Evolutionary conservation across 78 protist genomes (phyloP), one percentile per base, ranked within the genome.

Genomic region (Cavenderia fasciculata): DNA sequence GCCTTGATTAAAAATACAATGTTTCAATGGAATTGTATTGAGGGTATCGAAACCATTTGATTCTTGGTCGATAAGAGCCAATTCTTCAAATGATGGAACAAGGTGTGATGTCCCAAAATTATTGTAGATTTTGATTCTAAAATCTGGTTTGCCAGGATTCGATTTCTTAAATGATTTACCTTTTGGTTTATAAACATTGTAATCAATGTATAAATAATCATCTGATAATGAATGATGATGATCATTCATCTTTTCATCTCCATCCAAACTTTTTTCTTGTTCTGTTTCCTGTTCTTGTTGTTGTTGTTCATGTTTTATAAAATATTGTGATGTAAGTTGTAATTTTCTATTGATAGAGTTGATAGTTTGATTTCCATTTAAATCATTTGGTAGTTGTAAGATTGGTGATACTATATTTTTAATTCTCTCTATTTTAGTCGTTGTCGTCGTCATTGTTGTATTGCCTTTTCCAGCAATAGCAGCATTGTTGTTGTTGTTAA

Each of bases 61-160:
- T 12, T 38, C 8, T 21, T 57, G 16, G 10, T n/a, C 21, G 44
- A 70, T 21, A 31, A 27, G 41, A 12, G 49, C 2, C 0, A 52
- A 47, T 29, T 54, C 51, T 14, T 54, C 36, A 21, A 72, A 14
- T 25, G 62, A n/a, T 36, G 65, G 65, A 6, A 31, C 23, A 16
- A 11, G n/a, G 4, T 52, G 7, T 14, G 14, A 25, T 43, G 38
- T 8, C 18, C 27, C 2, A 33, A 75, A 44, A 23, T 59, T 8
- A 33, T 21, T 43, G 41, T 75, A 4, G 52, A 43, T 43, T 21
- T 27, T 27, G 2, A 75, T 44, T 59, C 59, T 40, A 33, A 75
- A 61, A 46, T 75, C 86, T 6, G 86, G 86, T 31, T n/a, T 40
- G n/a, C 86, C 86, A 8, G 86, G 86, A 23, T n/a, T 34, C 1